Evolutionary conservation across 2,329 filamentous ascomycete genomes (phyloP).

Genomic region (Lojkania enalia): DNA sequence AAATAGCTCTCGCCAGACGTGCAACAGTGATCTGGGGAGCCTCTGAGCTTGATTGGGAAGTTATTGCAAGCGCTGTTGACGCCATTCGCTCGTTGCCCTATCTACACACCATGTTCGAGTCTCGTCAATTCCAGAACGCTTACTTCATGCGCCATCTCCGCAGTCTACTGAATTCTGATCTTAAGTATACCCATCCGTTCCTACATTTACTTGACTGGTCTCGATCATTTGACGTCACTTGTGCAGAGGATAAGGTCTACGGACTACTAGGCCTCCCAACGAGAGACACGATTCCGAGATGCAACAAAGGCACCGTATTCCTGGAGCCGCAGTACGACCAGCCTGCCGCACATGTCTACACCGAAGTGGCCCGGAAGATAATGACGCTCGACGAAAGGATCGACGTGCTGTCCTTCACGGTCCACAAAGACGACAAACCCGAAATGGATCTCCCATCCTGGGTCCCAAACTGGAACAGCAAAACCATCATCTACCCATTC

Average conservation of each 20-base stretch:
- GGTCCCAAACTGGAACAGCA: conserved; percentile 21
- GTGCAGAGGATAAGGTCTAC: conserved; percentile 23
- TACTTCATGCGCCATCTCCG: conserved; percentile 16
- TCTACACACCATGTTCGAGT: conserved; percentile 7
- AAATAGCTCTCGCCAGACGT: conserved; percentile 17
- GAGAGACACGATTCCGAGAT: background rate
- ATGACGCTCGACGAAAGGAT: conserved; percentile 11
- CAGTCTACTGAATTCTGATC: background rate
- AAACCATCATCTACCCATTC: conserved; percentile 8
- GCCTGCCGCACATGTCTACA: conserved; percentile 15
- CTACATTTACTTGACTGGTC: conserved; percentile 19
- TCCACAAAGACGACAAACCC: conserved; percentile 1
- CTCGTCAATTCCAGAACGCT: conserved; percentile 17
- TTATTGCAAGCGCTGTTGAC: conserved; percentile 13
- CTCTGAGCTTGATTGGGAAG: conserved; percentile 14
- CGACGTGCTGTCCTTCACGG: conserved; percentile 11
- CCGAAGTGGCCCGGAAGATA: conserved; percentile 9
- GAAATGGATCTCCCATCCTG: conserved; percentile 15
- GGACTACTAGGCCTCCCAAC: conserved; percentile 18
- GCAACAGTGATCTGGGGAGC: conserved; percentile 19
- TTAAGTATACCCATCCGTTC: conserved; percentile 8
- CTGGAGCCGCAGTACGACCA: conserved; percentile 16
- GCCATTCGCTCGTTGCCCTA: conserved; percentile 4
- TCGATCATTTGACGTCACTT: conserved; percentile 19
- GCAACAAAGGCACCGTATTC: conserved; percentile 1